A percentile compares a stretch with the other conserved stretches of the same genome.
phyloP scores from a whole-genome alignment of 805 yeast species.

The Metschnikowia shivogae region DNA sequence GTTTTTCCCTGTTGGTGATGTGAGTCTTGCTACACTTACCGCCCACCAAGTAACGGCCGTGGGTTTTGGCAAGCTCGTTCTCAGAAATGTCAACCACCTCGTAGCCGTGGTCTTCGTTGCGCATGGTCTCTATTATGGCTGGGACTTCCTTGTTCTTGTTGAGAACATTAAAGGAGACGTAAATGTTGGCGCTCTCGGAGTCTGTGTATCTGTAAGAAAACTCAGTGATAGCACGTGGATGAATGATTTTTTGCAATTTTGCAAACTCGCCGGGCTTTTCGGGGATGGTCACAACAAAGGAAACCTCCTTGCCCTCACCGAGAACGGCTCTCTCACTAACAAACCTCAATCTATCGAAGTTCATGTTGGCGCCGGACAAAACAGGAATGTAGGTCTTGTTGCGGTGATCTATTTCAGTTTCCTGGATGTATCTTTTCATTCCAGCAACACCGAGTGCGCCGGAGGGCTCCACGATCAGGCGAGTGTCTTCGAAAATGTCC shows the following conservation, averaged over 20 bases:
- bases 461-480: conserved; percentile 92
- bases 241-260: conserved; percentile 67
- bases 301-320: conserved; percentile 98
- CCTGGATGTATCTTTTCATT: conserved; percentile 70
- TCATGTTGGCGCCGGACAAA: conserved; percentile 96
- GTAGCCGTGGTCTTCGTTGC: conserved; percentile 55
- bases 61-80: conserved; percentile 93
- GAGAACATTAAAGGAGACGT: conserved; percentile 80
- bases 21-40: conserved; percentile 58
- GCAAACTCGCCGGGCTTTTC: conserved; percentile 90
- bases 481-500: conserved; percentile 93
- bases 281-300: conserved; percentile 84
- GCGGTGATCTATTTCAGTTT: conserved; percentile 65
- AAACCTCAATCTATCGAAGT: conserved; percentile 91
- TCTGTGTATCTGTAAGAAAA: conserved; percentile 79
- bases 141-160: conserved; percentile 72
- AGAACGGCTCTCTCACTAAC: conserved; percentile 95
- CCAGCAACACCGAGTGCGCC: conserved; percentile 98
- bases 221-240: conserved; percentile 91
- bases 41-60: conserved; percentile 94
- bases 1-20: conserved; percentile 64
- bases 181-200: conserved; percentile 63
- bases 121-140: conserved; percentile 56
- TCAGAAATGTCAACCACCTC: conserved; percentile 80
- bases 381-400: conserved; percentile 75